Evolutionary conservation across 2,329 filamentous ascomycete genomes (phyloP).

Genomic region (Esteya vermicola): DNA sequence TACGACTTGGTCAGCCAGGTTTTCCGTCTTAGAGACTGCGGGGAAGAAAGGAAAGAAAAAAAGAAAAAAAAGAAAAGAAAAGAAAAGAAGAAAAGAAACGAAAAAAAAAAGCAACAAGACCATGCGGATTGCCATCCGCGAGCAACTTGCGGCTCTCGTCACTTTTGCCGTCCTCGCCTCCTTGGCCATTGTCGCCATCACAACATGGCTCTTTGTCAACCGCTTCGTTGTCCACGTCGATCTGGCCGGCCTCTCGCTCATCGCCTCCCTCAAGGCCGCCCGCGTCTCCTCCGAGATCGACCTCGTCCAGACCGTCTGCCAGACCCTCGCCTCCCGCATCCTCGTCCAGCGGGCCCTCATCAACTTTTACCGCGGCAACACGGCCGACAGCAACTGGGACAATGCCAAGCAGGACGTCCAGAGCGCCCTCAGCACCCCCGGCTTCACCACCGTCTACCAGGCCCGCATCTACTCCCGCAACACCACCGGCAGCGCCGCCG

Average conservation of each 20-base stretch:
- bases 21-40: conserved; percentile 18
- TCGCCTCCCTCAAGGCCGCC: conserved; percentile 74
- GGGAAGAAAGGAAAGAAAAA: too few species aligned
- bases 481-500: conserved; percentile 36
- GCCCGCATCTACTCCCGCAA: conserved; percentile 60
- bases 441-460: conserved; percentile 49
- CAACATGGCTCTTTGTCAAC: conserved; percentile 51
- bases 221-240: conserved; percentile 36
- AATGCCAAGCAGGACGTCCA: conserved; percentile 49
- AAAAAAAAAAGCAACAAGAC: too few species aligned
- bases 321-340: conserved; percentile 54
- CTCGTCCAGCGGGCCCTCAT: conserved; percentile 40
- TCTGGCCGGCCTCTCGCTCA: conserved; percentile 53
- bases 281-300: conserved; percentile 67
- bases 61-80: too few species aligned
- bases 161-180: conserved; percentile 59
- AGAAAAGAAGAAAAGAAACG: too few species aligned
- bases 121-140: conserved; percentile 78
- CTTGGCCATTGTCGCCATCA: conserved; percentile 65
- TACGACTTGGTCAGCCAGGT: conserved; percentile 5
- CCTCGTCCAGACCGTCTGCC: conserved; percentile 61
- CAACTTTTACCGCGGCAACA: conserved; percentile 41
- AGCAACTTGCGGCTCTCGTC: conserved; percentile 74
- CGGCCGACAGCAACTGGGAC: conserved; percentile 43
- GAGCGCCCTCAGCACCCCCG: conserved; percentile 52